Evolutionary conservation across 306 rosid species (phyloP), one percentile per base, ranked within the genome.

Genomic region (Quercus bicolor): DNA sequence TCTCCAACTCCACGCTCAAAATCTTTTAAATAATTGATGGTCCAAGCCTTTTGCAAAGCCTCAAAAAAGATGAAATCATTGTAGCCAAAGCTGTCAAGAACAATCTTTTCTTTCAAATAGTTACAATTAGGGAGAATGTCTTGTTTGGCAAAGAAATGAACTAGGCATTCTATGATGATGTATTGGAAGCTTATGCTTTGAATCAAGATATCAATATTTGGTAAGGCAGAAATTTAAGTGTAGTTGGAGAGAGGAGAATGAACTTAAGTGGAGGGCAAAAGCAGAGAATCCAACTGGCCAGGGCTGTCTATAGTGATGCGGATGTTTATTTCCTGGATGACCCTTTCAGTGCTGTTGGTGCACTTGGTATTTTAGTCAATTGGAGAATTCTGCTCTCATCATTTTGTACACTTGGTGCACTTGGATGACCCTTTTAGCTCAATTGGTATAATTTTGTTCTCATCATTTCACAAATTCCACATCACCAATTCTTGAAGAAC

Each of bases 341-440:
- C 64, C 98, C 98, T 82, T 91, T 94, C 74, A 94, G 98, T 80
- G 98, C 97, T 21, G 97, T 89, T 75, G 98, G 92, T 80, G 97
- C 97, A 57, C 96, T 37, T 37, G 45, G 2, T 37, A 37, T 7
- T 7, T 7, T 37, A 37, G 45, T 37, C 45, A 37, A 37, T 37
- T 37, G 45, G 45, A 37, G 10, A 37, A 37, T 37, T 37, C 45
- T 37, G 24, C 24, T 23, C 24, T 23, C 24, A 23, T 23, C 24
- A 23, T 23, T 23, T 23, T 23, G 24, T 23, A 23, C 24, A 23
- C 24, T 23, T 23, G 24, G 24, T 23, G 24, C 24, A 23, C 24
- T 23, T 23, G 24, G 24, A 23, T 23, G 24, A 23, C 24, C 24
- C 24, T 23, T 23, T 23, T 23, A 23, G 24, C 45, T 37, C 45